Conservation (phyloP, 192 early-diverging fungal genomes). For the Backusella macrospora region DNA sequence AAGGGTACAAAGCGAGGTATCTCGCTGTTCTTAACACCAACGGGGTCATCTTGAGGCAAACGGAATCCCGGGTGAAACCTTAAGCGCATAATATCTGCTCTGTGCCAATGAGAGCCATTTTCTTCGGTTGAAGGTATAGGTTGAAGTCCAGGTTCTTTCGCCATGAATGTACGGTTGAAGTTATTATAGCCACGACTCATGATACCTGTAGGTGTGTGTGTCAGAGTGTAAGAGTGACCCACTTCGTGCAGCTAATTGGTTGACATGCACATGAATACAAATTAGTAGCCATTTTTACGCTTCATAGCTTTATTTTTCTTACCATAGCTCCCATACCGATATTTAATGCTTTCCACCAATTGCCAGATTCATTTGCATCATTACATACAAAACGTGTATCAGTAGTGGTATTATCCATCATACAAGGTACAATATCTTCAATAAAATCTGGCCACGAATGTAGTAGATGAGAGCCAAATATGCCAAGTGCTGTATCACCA, state of each 20-base stretch:
- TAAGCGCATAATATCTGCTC: conserved; percentile 61
- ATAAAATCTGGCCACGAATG: conserved; percentile 64
- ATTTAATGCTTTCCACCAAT: conserved; percentile 65
- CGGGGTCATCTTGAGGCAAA: conserved; percentile 45
- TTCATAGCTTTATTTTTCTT: background rate
- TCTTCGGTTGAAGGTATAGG: conserved; percentile 61
- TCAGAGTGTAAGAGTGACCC: conserved; percentile 63
- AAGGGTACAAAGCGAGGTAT: conserved; percentile 30
- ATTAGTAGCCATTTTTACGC: no score
- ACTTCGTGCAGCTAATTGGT: conserved; percentile 60
- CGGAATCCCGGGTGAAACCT: conserved; percentile 62
- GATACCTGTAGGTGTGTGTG: conserved; percentile 50
- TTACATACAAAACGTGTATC: conserved; percentile 60
- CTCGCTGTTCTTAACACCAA: background rate
- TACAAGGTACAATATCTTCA: conserved; percentile 59
- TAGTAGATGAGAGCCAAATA: conserved; percentile 70
- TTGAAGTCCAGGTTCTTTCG: conserved; percentile 48
- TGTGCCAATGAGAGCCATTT: conserved; percentile 62
- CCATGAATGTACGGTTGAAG: conserved; percentile 69
- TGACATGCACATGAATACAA: background rate
- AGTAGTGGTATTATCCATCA: conserved; percentile 57
- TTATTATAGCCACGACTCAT: conserved; percentile 70
- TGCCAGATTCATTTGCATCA: conserved; percentile 60
- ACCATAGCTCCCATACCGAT: conserved; percentile 72
- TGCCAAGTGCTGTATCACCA: conserved; percentile 55